Conservation (phyloP, 495 filamentous ascomycete genomes). For the Penicillium maclennaniae region DNA sequence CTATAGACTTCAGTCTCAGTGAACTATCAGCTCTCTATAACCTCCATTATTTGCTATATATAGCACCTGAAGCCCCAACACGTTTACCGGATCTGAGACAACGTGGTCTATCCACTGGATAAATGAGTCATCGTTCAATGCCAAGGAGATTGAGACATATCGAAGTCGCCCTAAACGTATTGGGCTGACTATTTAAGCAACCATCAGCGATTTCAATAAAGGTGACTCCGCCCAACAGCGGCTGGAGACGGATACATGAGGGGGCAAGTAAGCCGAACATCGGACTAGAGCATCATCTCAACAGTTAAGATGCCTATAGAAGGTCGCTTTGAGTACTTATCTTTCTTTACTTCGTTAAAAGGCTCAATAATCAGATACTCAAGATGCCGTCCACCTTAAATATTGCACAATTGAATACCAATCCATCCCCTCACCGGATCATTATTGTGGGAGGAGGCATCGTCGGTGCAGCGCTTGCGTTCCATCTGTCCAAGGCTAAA, state of each 20-base stretch:
- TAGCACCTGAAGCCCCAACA: too few relatives aligned
- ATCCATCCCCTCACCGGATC: conserved; percentile 14
- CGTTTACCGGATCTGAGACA: too few relatives aligned
- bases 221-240: background rate
- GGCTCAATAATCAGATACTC: background rate
- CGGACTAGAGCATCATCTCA: background rate
- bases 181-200: background rate
- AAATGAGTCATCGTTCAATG: too few relatives aligned
- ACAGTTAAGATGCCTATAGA: background rate
- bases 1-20: too few relatives aligned
- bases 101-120: too few relatives aligned
- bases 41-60: too few relatives aligned
- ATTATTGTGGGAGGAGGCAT: conserved; percentile 47
- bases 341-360: background rate
- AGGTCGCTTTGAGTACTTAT: background rate
- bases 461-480: conserved; percentile 38
- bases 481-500: conserved; percentile 24
- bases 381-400: conserved; percentile 9
- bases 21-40: too few relatives aligned
- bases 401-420: conserved; percentile 14
- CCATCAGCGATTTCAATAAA: background rate
- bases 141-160: too few relatives aligned
- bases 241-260: background rate
- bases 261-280: background rate
- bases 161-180: too few relatives aligned